These are phyloP conservation scores for Pulicaria dysenterica DNA, from an alignment of 129 eudicot genomes.

Conservation along the genomic window DNA sequence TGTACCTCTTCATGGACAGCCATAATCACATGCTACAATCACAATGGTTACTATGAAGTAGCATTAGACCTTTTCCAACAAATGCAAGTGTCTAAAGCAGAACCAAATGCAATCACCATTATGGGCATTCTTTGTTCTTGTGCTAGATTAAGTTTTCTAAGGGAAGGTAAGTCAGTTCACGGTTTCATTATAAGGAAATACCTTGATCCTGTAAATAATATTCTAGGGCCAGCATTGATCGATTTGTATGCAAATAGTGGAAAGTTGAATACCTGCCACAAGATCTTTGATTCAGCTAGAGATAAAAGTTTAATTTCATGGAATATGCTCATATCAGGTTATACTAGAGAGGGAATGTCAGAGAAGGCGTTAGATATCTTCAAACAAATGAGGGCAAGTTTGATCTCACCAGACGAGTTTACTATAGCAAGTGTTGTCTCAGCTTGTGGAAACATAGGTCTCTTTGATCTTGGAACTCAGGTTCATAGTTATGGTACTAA, in stretches of 20 bases:
- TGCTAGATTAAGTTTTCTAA: slow-evolving; percentile 54
- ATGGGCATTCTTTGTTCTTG: slow-evolving; percentile 67
- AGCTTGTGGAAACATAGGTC: slow-evolving; percentile 52
- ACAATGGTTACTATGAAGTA: slow-evolving; percentile 43
- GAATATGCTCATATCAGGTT: slow-evolving; percentile 75
- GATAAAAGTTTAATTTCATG: slow-evolving; percentile 53
- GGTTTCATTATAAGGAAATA: slow-evolving; percentile 48
- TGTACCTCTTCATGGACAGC: slow-evolving; percentile 61
- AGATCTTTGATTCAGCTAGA: slow-evolving; percentile 38
- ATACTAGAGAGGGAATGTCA: slow-evolving; percentile 47
- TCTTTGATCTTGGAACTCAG: slow-evolving; percentile 49
- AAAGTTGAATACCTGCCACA: slow-evolving; percentile 39
- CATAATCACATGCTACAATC: slow-evolving; percentile 71
- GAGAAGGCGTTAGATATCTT: slow-evolving; percentile 55
- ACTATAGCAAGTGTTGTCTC: slow-evolving; percentile 65
- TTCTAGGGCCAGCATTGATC: slow-evolving; percentile 53
- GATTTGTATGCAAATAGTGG: slow-evolving; percentile 70
- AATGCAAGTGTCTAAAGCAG: slow-evolving; percentile 48
- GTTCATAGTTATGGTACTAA: slow-evolving; percentile 52
- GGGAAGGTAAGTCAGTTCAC: slow-evolving; percentile 60
- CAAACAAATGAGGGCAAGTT: slow-evolving; percentile 42
- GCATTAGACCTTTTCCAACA: slow-evolving; percentile 46
- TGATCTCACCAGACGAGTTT: slow-evolving; percentile 58
- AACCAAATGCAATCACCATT: slow-evolving; percentile 63
- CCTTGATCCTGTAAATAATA: slow-evolving; percentile 42